These are phyloP conservation scores for Coprinopsis marcescibilis DNA, from an alignment of 768 basidiomycete species.

Conservation along the genomic window DNA sequence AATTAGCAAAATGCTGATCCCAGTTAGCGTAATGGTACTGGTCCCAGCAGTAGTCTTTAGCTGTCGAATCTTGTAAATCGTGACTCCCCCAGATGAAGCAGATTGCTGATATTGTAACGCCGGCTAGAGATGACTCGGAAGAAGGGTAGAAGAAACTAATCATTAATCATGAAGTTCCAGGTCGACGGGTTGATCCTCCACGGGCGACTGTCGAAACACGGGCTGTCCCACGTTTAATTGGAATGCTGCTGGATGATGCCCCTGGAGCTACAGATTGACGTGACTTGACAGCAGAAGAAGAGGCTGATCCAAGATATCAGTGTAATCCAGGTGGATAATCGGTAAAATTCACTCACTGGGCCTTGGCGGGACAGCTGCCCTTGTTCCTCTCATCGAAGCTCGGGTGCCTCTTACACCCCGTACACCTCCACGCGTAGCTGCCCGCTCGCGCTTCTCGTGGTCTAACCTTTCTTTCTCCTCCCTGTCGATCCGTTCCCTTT, in stretches of 20 bases:
- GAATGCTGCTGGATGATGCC: constrained; percentile 6
- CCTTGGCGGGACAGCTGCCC: constrained; percentile 26
- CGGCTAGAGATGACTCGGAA: too few species aligned
- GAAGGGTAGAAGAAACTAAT: too few species aligned
- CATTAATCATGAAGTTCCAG: too few species aligned
- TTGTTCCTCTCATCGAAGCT: constrained; percentile 51
- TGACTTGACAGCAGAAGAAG: not conserved
- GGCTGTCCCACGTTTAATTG: constrained; percentile 16
- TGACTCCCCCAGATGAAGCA: too few species aligned
- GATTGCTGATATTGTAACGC: too few species aligned
- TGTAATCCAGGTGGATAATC: not conserved
- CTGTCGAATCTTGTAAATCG: too few species aligned
- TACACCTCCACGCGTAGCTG: constrained; percentile 45
- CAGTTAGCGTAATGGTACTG: not conserved
- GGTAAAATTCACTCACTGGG: constrained; percentile 25
- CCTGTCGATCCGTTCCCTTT: constrained; percentile 36
- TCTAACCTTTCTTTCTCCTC: constrained; percentile 40
- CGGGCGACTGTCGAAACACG: not conserved
- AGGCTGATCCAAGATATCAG: not conserved
- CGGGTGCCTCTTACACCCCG: constrained; percentile 70
- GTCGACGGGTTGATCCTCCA: constrained; percentile 1
- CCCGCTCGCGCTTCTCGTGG: constrained; percentile 34
- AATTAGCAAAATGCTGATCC: not conserved
- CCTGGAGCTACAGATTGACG: constrained; percentile 9
- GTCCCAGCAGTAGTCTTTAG: too few species aligned